Conservation (phyloP, 768 basidiomycete species). For the Kwoniella dejecticola region DNA sequence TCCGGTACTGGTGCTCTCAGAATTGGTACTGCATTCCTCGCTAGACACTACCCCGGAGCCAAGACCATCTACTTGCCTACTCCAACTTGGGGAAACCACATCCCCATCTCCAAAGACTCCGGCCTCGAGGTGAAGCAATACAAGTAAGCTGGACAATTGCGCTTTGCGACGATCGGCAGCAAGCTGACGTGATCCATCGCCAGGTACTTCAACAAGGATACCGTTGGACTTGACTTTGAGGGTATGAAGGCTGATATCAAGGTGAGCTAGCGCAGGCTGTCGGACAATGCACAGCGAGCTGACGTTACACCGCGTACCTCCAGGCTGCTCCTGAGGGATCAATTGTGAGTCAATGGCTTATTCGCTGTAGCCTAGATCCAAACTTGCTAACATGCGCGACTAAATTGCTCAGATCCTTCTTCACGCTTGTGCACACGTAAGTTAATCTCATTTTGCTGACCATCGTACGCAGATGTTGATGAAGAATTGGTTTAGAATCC, state of each 20-base stretch:
- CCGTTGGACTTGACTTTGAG: conserved; percentile 86
- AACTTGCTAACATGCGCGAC: too few species aligned
- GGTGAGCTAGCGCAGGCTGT: conserved; percentile 59
- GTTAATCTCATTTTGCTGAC: conserved; percentile 13
- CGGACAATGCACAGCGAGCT: too few species aligned
- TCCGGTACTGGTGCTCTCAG: conserved; percentile 97
- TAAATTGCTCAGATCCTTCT: conserved; percentile 71
- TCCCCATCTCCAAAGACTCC: conserved; percentile 85
- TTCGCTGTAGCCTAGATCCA: neutral
- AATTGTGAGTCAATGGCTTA: conserved; percentile 58
- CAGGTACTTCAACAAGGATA: conserved; percentile 76
- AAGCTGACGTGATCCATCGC: neutral
- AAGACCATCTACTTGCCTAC: conserved; percentile 81
- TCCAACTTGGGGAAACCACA: conserved; percentile 95
- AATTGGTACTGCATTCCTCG: conserved; percentile 89
- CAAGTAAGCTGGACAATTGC: conserved; percentile 45
- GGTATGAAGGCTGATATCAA: conserved; percentile 84
- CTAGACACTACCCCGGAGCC: conserved; percentile 73
- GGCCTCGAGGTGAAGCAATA: conserved; percentile 84
- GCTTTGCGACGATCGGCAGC: neutral
- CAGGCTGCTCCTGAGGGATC: conserved; percentile 68
- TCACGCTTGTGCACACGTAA: conserved; percentile 78
- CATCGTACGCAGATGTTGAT: neutral
- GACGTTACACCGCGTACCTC: neutral
- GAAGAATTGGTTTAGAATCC: conserved; percentile 71